Evolutionary conservation across 768 basidiomycete species (phyloP), one percentile per base, ranked within the genome.

Genomic region (Daedalea quercina): DNA sequence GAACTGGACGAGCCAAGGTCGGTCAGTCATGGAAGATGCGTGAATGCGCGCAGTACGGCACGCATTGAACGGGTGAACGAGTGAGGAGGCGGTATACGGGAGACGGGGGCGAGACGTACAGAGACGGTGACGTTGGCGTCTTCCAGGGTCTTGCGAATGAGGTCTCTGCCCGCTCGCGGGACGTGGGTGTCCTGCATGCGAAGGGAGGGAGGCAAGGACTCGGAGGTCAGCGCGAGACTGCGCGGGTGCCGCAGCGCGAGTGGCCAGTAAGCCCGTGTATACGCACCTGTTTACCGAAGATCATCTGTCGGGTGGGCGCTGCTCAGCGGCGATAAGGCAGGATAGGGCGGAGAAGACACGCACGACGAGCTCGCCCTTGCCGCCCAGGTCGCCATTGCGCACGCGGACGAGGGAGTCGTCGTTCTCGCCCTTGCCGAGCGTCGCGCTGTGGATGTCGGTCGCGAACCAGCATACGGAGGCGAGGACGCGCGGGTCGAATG

Each of bases 381-480:
- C 80, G 3, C 72, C 76, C 53, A 97, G 66, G 53, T 90, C 87
- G 1, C 94, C 93, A 1, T 80, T 81, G 43, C 70, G 73, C 44
- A 91, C 90, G 51, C 80, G 80, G 42, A 71, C 69, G 44, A 97
- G 82, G 2, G 91, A 82, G 66, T 98, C 82, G 62, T 95, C 94
- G 25, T 77, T 81, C 62, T 85, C 83, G 7, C 90, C 87, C 63
- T 84, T 86, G 4, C 94, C 94, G 20, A 97, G 82, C 0, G 90
- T 83, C 1, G 90, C 90, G 45, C 76, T 76, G 68, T 98, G 95
- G 44, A 98, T 82, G 65, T 95, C 94, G 15, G 95, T 98, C 1
- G 89, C 92, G 63, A 97, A 98, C 73, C 90, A 97, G 70, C 94
- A 96, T 40, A 95, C 89, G 0, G 90, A 78, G 0, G 94, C 75